These are phyloP conservation scores for Rosa hybrid DNA, from an alignment of 331 rosid species.

Conservation along the genomic window DNA sequence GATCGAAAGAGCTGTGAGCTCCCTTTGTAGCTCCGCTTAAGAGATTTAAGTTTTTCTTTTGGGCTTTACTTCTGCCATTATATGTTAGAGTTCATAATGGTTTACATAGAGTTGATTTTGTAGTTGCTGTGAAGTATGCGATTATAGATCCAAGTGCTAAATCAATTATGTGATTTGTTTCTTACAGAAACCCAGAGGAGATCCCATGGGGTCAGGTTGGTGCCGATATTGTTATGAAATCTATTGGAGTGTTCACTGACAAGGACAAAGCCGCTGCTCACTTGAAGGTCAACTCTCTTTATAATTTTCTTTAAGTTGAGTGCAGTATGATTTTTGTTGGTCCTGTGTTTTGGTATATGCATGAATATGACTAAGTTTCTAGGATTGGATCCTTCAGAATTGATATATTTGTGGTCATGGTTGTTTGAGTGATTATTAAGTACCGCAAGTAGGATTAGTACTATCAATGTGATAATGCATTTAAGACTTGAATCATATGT, in stretches of 20 bases:
- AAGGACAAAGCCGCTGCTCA: conserved; percentile 86
- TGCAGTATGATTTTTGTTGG: neutral
- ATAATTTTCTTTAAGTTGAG: neutral
- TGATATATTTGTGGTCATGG: neutral
- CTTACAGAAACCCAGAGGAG: conserved; percentile 75
- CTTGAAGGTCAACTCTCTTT: conserved; percentile 58
- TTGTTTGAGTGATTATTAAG: neutral
- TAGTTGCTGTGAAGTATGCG: too few relatives aligned
- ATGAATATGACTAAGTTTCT: neutral
- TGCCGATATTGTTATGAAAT: conserved; percentile 75
- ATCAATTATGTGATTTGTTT: neutral
- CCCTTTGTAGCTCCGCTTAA: too few relatives aligned
- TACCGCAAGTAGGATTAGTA: too few relatives aligned
- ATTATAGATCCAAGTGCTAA: neutral
- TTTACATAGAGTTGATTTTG: too few relatives aligned
- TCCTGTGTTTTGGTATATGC: too few relatives aligned
- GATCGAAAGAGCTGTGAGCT: too few relatives aligned
- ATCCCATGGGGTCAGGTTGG: conserved; percentile 83
- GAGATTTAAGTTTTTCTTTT: too few relatives aligned
- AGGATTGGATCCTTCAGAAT: neutral
- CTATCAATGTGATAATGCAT: too few relatives aligned
- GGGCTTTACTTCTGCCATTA: too few relatives aligned
- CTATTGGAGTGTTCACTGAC: conserved; percentile 88
- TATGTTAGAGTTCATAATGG: too few relatives aligned
- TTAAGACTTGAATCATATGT: too few relatives aligned